phyloP scores from a whole-genome alignment of 108 stramenopile species.

The Nannochloropsis salina region DNA sequence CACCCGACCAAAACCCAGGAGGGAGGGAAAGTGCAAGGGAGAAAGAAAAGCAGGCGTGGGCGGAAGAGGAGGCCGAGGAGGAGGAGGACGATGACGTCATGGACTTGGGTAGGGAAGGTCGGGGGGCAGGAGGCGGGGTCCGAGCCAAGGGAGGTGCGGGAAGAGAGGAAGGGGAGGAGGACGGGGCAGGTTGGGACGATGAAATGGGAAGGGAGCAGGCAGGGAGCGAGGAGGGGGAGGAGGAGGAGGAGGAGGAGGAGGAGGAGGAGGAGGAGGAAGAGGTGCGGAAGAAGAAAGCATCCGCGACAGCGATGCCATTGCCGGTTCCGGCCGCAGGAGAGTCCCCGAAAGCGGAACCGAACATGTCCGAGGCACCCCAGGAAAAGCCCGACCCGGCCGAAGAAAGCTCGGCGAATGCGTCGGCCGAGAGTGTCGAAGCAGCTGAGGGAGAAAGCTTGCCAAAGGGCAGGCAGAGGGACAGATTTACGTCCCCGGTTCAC shows the following conservation, averaged over 20 bases:
- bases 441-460: too few relatives aligned
- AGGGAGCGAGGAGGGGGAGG: neutral
- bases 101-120: neutral
- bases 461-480: too few relatives aligned
- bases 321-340: neutral
- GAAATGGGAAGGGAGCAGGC: too few relatives aligned
- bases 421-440: too few relatives aligned
- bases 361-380: neutral
- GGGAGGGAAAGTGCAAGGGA: neutral
- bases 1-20: neutral
- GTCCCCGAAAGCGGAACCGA: neutral
- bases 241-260: neutral
- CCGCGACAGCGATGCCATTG: neutral
- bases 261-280: too few relatives aligned
- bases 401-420: too few relatives aligned
- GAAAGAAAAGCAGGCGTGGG: neutral
- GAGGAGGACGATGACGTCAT: neutral
- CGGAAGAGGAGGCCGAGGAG: neutral
- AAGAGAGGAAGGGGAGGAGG: constrained; percentile 11
- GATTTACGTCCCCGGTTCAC: too few relatives aligned
- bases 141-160: neutral
- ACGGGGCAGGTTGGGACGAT: too few relatives aligned
- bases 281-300: too few relatives aligned
- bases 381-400: neutral
- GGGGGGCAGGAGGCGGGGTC: neutral